These are phyloP conservation scores for Rhynchospora tenuis DNA, from an alignment of 176 grass and related monocot species.

Conservation along the genomic window DNA sequence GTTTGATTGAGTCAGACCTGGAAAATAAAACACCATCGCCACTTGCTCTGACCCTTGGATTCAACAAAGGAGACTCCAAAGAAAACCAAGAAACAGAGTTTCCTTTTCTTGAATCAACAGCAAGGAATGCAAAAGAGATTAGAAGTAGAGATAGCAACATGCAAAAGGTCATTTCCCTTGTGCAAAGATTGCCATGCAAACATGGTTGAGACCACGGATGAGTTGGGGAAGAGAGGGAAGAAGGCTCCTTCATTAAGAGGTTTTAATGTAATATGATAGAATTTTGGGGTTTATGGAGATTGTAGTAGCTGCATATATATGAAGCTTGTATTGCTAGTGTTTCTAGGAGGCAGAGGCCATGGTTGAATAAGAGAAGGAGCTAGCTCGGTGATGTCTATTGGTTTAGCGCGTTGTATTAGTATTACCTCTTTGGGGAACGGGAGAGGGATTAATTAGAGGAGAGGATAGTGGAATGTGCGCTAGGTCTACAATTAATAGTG, in stretches of 20 bases:
- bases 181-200: conserved; percentile 17
- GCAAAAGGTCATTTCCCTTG: conserved; percentile 7
- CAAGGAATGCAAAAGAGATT: conserved; percentile 18
- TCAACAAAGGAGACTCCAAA: conserved; percentile 23
- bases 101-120: conserved; percentile 29
- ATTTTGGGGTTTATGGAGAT: neutral
- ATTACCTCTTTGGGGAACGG: neutral
- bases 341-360: neutral
- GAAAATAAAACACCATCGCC: conserved; percentile 28
- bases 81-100: conserved; percentile 29
- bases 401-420: neutral
- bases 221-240: neutral
- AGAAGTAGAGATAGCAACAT: conserved; percentile 26
- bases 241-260: conserved; percentile 25
- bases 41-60: conserved; percentile 12
- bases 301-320: neutral
- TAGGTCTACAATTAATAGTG: neutral
- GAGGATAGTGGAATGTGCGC: neutral
- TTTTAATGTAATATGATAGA: neutral
- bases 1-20: conserved; percentile 19
- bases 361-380: neutral
- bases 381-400: neutral
- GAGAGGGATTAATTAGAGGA: conserved; percentile 8
- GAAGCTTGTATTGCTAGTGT: neutral
- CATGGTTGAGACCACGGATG: conserved; percentile 32